Base-by-base conservation (phyloP, 2,329 filamentous ascomycete genomes). In the Fonsecaea pedrosoi region DNA sequence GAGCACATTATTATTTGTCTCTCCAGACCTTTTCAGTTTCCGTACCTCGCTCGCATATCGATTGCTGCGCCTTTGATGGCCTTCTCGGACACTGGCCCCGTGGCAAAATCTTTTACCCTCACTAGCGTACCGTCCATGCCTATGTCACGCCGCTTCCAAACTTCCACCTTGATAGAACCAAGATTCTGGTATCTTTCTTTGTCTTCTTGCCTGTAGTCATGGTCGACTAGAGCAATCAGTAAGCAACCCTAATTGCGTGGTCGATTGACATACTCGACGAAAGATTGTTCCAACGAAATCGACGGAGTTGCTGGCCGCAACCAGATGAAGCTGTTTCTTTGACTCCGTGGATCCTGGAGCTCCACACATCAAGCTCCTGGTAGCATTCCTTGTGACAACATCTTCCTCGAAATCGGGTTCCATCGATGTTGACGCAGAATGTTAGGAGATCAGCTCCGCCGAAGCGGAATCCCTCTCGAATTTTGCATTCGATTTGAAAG, bases 61-160 rank as follows among this genome's bases (percentile, higher is more conserved):
- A 56, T 18, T 34, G 54, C 54, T 56, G 13, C 54, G 32, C 54
- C 54, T 37, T 56, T 56, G 25, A 56, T 35, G 32, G 32, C 13
- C 30, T 56, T 56, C 32, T 56, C 54, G 54, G 54, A 32, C n/a
- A 56, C 32, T 18, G 8, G n/a, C 4, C n/a, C 10, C 25, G 2
- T 18, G 30, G 15, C 5, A 7, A 5, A 12, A 4, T 4, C 12
- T n/a, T 18, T 57, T 56, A 34, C 13, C 4, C 30, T 12, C 18
- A 0, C 13, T 3, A 7, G 32, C 10, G 4, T 15, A n/a, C 54
- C 4, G 37, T 13, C 10, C 10, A 40, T 25, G 25, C 9, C 12
- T 10, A 12, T 12, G 4, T 10, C 18, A 12, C 35, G 34, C 1
- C 13, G 5, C 34, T 5, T 21, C 35, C 32, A 40, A 10, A 57